Evolutionary conservation across 116 monocot species (phyloP), one percentile per base, ranked within the genome.

Genomic region (Cymodocea nodosa): DNA sequence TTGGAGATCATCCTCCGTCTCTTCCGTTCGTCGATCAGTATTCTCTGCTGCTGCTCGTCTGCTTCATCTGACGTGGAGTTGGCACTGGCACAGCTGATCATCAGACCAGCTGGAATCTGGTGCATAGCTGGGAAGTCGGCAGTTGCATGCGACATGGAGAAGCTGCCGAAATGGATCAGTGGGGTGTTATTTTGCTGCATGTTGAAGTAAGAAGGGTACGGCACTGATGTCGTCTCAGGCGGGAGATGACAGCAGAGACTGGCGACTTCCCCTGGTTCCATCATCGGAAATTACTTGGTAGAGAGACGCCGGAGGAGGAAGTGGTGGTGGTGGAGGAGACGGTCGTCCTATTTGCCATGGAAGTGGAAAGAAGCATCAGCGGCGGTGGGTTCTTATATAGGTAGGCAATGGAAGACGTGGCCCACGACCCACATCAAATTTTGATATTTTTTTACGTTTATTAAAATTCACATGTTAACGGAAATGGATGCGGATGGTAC

Each of bases 1-100:
- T 94, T 94, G 4, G 94, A 94, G 62, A 89, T 70, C 94, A 87
- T 89, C 62, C 94, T 64, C 55, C 89, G 75, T 68, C 69, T 71
- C 64, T 80, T 61, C 63, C 75, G 24, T 55, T 75, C 75, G 25
- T 75, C 68, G 3, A 75, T 16, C 22, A 65, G n/a, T n/a, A n/a
- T n/a, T 14, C 36, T 39, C 55, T 48, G 48, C 53, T 35, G 60
- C 52, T 66, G 74, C 35, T 62, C 74, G 0, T 57, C 73, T 13
- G 36, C 23, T 20, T 74, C 74, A 30, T 60, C 67, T 2, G 68
- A 67, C 23, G 60, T 68, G 10, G 67, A 74, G 37, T 72, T 64
- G 9, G 44, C 15, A 23, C 52, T 39, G 39, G 72, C 23, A 55
- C 54, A 36, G 11, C 18, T 14, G 20, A 49, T 23, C 6, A 35